phyloP scores from a whole-genome alignment of 2,329 filamentous ascomycete genomes.

The Phyllosticta citribraziliensis region DNA sequence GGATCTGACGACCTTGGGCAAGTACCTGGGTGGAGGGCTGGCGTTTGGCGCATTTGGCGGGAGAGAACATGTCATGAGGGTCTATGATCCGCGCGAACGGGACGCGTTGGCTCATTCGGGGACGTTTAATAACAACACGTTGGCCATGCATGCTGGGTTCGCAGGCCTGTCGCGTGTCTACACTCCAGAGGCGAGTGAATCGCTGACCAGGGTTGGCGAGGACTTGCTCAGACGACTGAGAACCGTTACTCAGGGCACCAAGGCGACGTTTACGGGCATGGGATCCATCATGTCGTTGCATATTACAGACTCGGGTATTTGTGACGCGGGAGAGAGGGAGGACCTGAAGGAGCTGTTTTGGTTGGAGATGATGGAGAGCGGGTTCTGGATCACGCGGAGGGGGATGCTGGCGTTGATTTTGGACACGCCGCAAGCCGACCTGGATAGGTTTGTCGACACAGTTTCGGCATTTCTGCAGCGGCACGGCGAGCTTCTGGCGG shows the following conservation, averaged over 20 bases:
- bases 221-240: conserved; percentile 19
- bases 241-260: conserved; percentile 21
- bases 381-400: conserved; percentile 27
- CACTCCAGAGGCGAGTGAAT: conserved; percentile 21
- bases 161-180: conserved; percentile 29
- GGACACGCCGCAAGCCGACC: conserved; percentile 22
- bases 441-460: conserved; percentile 22
- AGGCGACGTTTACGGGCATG: conserved; percentile 27
- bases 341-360: conserved; percentile 26
- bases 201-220: conserved; percentile 25
- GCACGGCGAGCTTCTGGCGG: conserved; percentile 13
- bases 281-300: conserved; percentile 30
- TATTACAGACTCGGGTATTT: conserved; percentile 22
- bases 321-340: conserved; percentile 20
- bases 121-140: conserved; percentile 59
- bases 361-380: conserved; percentile 28
- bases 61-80: conserved; percentile 45
- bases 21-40: conserved; percentile 57
- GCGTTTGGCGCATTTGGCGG: conserved; percentile 60
- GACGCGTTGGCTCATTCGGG: conserved; percentile 46
- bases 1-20: conserved; percentile 56
- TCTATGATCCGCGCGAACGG: conserved; percentile 42
- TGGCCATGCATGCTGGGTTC: conserved; percentile 49
- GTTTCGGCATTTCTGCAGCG: conserved; percentile 17
- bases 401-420: conserved; percentile 29